Percentiles rank a stretch among this genome's conserved stretches.
Evolutionary conservation across 2,329 filamentous ascomycete species (phyloP).

Genomic region (Stagonosporopsis chrysanthemi): DNA sequence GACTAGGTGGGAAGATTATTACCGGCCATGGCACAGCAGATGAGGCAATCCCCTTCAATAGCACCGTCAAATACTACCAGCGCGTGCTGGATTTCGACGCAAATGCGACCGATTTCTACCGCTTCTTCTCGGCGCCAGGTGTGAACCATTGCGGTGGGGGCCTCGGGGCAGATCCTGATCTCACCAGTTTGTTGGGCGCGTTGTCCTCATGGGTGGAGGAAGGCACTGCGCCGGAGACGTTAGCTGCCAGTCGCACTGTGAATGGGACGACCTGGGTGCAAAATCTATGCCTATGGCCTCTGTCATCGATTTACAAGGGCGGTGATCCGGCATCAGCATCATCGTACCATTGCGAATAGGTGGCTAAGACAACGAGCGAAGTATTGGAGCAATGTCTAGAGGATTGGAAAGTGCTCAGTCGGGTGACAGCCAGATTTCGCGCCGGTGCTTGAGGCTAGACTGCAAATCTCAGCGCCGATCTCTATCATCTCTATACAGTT

Average conservation of each 20-base stretch:
- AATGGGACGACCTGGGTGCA: constrained; percentile 12
- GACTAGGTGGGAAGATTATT: constrained; percentile 32
- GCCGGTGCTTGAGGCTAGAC: no score
- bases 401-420: no score
- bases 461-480: not conserved
- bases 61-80: constrained; percentile 25
- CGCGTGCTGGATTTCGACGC: constrained; percentile 17
- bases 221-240: constrained; percentile 21
- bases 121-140: constrained; percentile 31
- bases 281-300: constrained; percentile 25
- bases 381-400: not conserved
- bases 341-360: constrained; percentile 10
- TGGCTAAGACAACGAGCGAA: not conserved
- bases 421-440: no score
- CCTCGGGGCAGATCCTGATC: constrained; percentile 16
- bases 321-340: constrained; percentile 13
- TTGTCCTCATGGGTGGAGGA: constrained; percentile 37
- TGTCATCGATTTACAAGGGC: constrained; percentile 18
- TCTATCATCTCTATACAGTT: not conserved
- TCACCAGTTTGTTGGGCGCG: constrained; percentile 41
- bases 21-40: constrained; percentile 34
- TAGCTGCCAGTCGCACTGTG: constrained; percentile 19
- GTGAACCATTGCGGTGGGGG: constrained; percentile 30
- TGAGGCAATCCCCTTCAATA: constrained; percentile 18
- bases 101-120: constrained; percentile 31